Base-by-base conservation (phyloP, 1,284 basidiomycete species). In the Heterobasidion occidentale region DNA sequence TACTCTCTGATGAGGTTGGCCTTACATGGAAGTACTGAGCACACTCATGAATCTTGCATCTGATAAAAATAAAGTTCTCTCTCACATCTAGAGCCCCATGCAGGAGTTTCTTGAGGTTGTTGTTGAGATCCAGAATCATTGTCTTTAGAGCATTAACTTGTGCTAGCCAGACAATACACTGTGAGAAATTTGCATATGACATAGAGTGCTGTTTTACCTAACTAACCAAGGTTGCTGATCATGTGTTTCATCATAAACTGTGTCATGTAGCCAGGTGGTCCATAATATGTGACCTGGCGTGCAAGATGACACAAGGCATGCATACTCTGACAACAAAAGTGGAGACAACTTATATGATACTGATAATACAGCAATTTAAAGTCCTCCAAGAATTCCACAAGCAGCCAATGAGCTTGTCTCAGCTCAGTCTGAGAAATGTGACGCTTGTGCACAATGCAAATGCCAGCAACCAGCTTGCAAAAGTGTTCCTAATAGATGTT, bases 141-240 rank as follows among this genome's bases (percentile, higher is more conserved):
- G 62, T 55, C 46, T 62, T 59, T 14, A 67, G 47, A 2, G 63
- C 64, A 46, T 62, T 64, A 15, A 57, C 34, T 44, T 62, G 58
- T 11, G 50, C 46, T 2, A 57, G 54, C 7, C 55, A 49, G 1
- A 63, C 44, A 3, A 47, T 60, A 14, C 56, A 55, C 7, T 62
- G 35, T 2, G 60, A 46, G 7, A 68, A 58, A 42, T 67, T 67
- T 4, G 56, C 56, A 50, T 55, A 68, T 2, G 63, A 59, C 9
- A 63, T 60, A 3, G 61, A 63, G 2, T 51, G 63, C 36, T 66
- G 65, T 3, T 56, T 38, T 35, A 64, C 50, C 36, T 60, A 56
- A 7, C 34, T 19, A n/a, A 1, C 51, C 54, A 7, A 60, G 42
- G 27, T 57, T 48, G 1, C 61, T 58, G 14, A 63, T 63, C 2